These are phyloP conservation scores for Xylaria sp. DNA, from an alignment of 2,329 filamentous ascomycete genomes.

Conservation along the genomic window DNA sequence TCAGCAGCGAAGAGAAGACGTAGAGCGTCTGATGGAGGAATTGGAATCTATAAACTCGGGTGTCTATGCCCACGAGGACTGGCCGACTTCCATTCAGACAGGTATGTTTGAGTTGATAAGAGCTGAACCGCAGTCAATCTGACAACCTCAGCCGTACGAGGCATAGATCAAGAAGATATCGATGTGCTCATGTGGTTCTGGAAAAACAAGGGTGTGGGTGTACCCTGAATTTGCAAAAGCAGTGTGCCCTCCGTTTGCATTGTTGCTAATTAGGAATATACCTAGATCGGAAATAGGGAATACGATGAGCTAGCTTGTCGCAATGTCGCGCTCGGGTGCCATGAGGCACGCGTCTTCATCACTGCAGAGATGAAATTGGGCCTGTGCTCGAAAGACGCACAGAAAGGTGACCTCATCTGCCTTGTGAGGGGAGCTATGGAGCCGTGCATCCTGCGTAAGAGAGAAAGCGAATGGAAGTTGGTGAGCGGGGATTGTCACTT, in stretches of 20 bases:
- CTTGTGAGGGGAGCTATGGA: slow-evolving; percentile 2
- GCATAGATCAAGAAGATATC: not conserved
- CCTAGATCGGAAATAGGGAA: not conserved
- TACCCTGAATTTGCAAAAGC: not conserved
- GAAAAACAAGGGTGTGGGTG: not conserved
- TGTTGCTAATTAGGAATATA: not conserved
- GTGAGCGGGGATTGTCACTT: not conserved
- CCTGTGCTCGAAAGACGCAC: not conserved
- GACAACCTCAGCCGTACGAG: not conserved
- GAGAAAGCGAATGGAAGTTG: not conserved
- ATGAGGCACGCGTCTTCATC: not conserved
- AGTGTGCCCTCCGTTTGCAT: not conserved
- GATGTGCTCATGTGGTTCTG: not conserved
- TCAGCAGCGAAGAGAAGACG: not conserved
- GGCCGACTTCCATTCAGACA: not conserved
- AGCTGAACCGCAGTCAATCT: too few species aligned
- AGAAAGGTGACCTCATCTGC: not conserved
- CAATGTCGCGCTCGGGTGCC: not conserved
- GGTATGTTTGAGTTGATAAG: not conserved
- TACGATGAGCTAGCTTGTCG: not conserved
- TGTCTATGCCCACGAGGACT: not conserved
- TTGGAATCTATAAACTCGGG: not conserved
- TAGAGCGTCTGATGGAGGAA: not conserved
- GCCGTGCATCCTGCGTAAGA: slow-evolving; percentile 6
- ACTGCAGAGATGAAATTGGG: not conserved